Evolutionary conservation across 2,329 filamentous ascomycete genomes (phyloP).

Genomic region (Plenodomus biglobosus): DNA sequence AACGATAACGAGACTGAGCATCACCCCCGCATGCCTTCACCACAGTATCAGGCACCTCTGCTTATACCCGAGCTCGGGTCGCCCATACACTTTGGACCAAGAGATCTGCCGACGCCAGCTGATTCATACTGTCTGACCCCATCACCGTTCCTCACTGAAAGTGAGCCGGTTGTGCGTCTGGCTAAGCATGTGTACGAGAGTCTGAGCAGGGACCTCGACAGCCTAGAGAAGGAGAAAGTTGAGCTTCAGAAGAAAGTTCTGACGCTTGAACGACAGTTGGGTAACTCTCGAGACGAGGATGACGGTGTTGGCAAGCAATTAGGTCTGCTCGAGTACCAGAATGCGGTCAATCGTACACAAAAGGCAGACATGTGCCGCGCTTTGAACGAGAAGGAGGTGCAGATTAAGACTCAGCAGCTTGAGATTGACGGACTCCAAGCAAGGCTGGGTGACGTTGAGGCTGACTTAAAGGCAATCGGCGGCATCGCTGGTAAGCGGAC

Average conservation of each 20-base stretch:
- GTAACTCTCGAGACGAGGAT: not conserved
- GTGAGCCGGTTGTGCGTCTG: constrained; percentile 7
- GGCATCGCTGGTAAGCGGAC: not conserved
- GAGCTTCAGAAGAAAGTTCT: constrained; percentile 7
- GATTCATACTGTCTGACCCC: not conserved
- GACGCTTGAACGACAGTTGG: not conserved
- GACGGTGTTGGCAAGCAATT: constrained; percentile 6
- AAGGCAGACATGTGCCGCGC: constrained; percentile 20
- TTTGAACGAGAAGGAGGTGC: constrained; percentile 17
- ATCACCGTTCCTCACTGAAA: not conserved
- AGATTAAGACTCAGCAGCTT: constrained; percentile 19
- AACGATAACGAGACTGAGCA: not conserved
- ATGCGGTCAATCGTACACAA: constrained; percentile 18
- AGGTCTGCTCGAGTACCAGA: constrained; percentile 18
- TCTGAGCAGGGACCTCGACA: constrained; percentile 2
- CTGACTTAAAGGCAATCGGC: not conserved
- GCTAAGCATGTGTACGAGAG: constrained; percentile 8
- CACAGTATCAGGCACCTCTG: not conserved
- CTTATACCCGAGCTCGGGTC: not conserved
- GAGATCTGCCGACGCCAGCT: constrained; percentile 7
- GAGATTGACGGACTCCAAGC: constrained; percentile 10
- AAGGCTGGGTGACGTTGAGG: not conserved
- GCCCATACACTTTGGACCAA: not conserved
- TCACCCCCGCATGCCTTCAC: not conserved
- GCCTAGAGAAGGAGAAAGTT: constrained; percentile 4